A percentile compares a stretch with the other conserved stretches of the same genome.
Conservation (phyloP, 139 green algal species). For the Chlorella sp. region DNA sequence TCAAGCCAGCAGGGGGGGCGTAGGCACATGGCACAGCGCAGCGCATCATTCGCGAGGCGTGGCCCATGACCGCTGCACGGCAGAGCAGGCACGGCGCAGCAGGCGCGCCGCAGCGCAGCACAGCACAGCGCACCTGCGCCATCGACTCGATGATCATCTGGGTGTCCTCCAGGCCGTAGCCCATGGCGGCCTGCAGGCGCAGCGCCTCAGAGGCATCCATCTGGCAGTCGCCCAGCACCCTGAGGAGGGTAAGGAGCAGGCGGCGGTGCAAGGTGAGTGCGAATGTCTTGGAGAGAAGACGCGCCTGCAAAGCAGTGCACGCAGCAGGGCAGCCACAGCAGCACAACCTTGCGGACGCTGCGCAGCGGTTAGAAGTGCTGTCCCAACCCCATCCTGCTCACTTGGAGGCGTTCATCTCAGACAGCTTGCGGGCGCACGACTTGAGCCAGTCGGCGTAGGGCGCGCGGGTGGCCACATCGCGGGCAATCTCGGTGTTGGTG, state of each 20-base stretch:
- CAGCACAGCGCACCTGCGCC: slow-evolving; percentile 67
- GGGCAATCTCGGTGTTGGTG: slow-evolving; percentile 88
- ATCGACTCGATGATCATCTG: slow-evolving; percentile 98
- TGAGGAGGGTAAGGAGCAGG: too few relatives aligned
- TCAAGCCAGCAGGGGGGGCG: too few relatives aligned
- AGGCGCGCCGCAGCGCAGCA: neutral
- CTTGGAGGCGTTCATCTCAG: slow-evolving; percentile 57
- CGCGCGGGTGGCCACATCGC: slow-evolving; percentile 70
- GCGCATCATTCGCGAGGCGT: too few relatives aligned
- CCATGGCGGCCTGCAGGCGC: slow-evolving; percentile 70
- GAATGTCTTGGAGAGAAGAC: too few relatives aligned
- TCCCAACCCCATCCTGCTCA: slow-evolving; percentile 3
- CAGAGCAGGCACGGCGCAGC: neutral
- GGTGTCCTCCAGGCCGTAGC: slow-evolving; percentile 92
- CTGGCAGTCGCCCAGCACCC: slow-evolving; percentile 50
- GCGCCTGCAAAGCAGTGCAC: too few relatives aligned
- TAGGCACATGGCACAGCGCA: too few relatives aligned
- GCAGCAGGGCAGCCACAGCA: too few relatives aligned
- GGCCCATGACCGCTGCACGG: neutral
- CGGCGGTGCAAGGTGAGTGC: too few relatives aligned
- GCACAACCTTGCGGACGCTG: too few relatives aligned
- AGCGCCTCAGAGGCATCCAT: slow-evolving; percentile 69
- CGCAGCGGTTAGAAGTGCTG: too few relatives aligned
- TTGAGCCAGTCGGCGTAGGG: slow-evolving; percentile 94
- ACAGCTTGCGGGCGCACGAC: slow-evolving; percentile 57